Evolutionary conservation across 495 filamentous ascomycete genomes (phyloP).

Genomic region (Sordaria brevicollis): DNA sequence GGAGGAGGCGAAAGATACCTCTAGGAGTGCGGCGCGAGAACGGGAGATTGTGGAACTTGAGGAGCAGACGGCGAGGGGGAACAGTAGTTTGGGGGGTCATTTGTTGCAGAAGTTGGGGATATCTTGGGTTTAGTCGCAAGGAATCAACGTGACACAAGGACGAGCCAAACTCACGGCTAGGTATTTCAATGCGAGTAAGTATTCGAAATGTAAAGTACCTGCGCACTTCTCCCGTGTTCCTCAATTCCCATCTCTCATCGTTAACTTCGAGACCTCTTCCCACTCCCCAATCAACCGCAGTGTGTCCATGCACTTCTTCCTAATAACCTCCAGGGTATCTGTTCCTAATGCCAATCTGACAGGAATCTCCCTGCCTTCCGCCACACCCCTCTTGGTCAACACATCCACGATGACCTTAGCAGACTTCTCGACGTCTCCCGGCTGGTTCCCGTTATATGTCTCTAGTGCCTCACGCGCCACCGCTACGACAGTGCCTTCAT

Average conservation of each 20-base stretch:
- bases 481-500: conserved; percentile 15
- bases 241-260: neutral
- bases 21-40: conserved; percentile 40
- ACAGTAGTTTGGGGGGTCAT: conserved; percentile 22
- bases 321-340: conserved; percentile 20
- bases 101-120: conserved; percentile 26
- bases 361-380: conserved; percentile 21
- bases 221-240: neutral
- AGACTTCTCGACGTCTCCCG: conserved; percentile 35
- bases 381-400: conserved; percentile 29
- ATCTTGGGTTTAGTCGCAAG: neutral
- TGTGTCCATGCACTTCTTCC: conserved; percentile 21
- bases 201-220: too few species aligned
- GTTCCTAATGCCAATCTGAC: conserved; percentile 23
- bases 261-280: conserved; percentile 18
- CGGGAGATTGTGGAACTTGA: conserved; percentile 28
- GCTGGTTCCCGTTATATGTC: conserved; percentile 24
- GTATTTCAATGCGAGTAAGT: too few species aligned
- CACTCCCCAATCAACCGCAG: conserved; percentile 24
- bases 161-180: too few species aligned
- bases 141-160: neutral
- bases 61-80: conserved; percentile 23
- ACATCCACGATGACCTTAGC: conserved; percentile 36
- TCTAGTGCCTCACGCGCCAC: conserved; percentile 12
- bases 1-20: conserved; percentile 35